Conservation (phyloP, 1,284 basidiomycete species). For the Rhodofomes roseus region DNA sequence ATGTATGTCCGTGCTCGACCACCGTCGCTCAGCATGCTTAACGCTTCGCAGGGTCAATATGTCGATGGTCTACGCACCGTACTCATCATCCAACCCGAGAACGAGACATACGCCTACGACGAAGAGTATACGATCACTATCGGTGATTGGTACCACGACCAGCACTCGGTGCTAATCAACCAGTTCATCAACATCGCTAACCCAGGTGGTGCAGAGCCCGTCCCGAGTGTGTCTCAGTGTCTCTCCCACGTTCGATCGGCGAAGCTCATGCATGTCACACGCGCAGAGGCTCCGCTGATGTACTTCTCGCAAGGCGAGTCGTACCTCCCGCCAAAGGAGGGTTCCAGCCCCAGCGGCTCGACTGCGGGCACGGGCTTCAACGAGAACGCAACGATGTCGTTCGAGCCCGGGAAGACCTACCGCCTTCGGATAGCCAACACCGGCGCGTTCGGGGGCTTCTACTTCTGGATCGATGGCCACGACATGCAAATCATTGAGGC, state of each 20-base stretch:
- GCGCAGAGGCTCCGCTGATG: constrained; percentile 72
- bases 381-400: constrained; percentile 83
- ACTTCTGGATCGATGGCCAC: constrained; percentile 90
- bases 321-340: constrained; percentile 63
- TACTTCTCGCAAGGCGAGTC: constrained; percentile 78
- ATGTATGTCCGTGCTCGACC: constrained; percentile 32
- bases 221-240: constrained; percentile 48
- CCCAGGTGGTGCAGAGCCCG: constrained; percentile 83
- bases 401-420: constrained; percentile 80
- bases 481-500: constrained; percentile 87
- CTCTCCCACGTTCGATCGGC: background rate
- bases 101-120: constrained; percentile 75
- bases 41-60: constrained; percentile 68
- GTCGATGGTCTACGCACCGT: constrained; percentile 83
- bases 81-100: constrained; percentile 66
- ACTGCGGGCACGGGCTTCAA: constrained; percentile 73
- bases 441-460: constrained; percentile 69
- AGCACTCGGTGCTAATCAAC: constrained; percentile 62
- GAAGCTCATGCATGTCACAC: background rate
- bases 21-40: background rate
- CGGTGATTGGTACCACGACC: constrained; percentile 59
- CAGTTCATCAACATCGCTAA: constrained; percentile 76
- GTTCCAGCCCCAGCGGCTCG: constrained; percentile 41
- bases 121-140: constrained; percentile 88
- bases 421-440: constrained; percentile 77